Base-by-base conservation (phyloP, 805 yeast species). In the Zygosaccharomyces bailii region DNA sequence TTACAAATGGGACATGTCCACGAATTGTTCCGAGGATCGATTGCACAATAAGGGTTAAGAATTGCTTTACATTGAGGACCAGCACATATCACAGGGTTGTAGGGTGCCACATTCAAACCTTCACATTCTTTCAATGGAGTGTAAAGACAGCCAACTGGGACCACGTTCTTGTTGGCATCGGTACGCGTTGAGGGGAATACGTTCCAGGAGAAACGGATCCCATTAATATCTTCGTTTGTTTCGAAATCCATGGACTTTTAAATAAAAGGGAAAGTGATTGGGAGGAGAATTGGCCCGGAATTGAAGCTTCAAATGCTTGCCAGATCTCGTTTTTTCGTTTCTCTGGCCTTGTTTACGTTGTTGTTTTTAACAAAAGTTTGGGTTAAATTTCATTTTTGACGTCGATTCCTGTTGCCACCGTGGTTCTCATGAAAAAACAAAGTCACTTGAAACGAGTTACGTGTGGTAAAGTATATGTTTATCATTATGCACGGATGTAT, bases 141-240 rank as follows among this genome's bases (percentile, higher is more conserved):
- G 72, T 89, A 93, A 50, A 93, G 70, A 44, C 96, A 84, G 33
- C 97, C 96, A 29, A 93, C 82, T 9, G 99, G 99, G 24, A 93
- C 90, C 14, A 91, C 95, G 59, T 89, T 84, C 55, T 93, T 84
- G 57, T 83, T 82, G 14, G 96, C 93, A 66, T 93, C 98, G 33
- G 80, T 79, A 55, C 89, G 80, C 30, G 96, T 83, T 33, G 86
- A 80, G 21, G 99, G 99, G 58, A 91, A 82, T 33, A 86, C 84
- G 59, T 82, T 84, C 89, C 93, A 86, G 5, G 90, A 73, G 60
- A 82, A 73, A 55, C 93, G 76, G 32, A 84, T 76, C 38, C 93
- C 93, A 53, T 84, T 84, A 42, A 66, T 60, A 60, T 86, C 93
- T 60, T 86, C 95, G 53, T 74, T 65, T 6, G 70, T 73, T 70